These are phyloP conservation scores for Coemansia sp. DNA, from an alignment of 192 early-diverging fungal genomes.

Conservation along the genomic window DNA sequence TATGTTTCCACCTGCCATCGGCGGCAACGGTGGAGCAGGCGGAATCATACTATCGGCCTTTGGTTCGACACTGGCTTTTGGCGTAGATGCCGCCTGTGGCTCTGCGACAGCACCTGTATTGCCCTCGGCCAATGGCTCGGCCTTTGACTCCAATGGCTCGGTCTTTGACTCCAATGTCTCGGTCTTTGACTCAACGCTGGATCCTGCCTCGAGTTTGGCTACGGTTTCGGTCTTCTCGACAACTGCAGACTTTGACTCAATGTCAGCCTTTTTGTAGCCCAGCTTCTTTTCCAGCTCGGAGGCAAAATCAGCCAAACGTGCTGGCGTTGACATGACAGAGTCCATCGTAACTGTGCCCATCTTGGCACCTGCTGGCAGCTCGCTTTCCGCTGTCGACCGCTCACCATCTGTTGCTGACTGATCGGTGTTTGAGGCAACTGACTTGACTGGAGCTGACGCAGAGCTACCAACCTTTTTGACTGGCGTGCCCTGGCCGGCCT, in stretches of 20 bases:
- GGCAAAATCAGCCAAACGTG: slow-evolving; percentile 44
- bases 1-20: neutral
- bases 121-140: no score
- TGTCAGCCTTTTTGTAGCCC: slow-evolving; percentile 15
- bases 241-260: neutral
- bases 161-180: neutral
- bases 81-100: neutral
- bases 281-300: slow-evolving; percentile 51
- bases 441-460: neutral
- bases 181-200: neutral
- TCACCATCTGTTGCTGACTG: neutral
- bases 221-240: neutral
- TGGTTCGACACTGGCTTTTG: neutral
- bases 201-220: neutral
- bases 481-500: slow-evolving; percentile 39
- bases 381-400: neutral
- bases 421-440: neutral
- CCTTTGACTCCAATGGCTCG: neutral
- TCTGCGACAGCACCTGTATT: neutral
- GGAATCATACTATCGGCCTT: neutral
- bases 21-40: neutral
- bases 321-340: slow-evolving; percentile 39
- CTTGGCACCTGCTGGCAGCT: slow-evolving; percentile 32
- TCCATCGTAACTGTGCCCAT: slow-evolving; percentile 53
- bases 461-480: slow-evolving; percentile 19